phyloP scores from a whole-genome alignment of 2,329 filamentous ascomycete genomes.

The Fusarium paranaense region DNA sequence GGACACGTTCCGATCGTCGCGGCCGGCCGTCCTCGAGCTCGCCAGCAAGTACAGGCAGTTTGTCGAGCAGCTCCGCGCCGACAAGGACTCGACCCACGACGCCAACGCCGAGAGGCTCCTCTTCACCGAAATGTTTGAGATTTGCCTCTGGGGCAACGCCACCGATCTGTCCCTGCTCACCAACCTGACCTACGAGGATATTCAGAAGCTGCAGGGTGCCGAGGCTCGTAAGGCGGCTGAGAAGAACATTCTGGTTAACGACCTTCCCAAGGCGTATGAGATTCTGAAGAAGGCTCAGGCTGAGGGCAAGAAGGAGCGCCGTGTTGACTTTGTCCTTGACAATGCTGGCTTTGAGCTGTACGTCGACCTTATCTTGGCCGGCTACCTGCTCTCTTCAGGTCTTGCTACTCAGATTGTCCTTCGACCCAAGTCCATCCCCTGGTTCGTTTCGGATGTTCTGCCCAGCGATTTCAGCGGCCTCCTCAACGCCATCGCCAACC shows the following conservation, averaged over 20 bases:
- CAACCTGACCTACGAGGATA: slow-evolving; percentile 91
- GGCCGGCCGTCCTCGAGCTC: slow-evolving; percentile 85
- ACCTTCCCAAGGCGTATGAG: slow-evolving; percentile 79
- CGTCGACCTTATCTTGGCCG: slow-evolving; percentile 91
- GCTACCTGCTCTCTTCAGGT: slow-evolving; percentile 85
- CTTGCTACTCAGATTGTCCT: slow-evolving; percentile 89
- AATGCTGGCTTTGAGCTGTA: slow-evolving; percentile 98
- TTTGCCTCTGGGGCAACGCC: slow-evolving; percentile 97
- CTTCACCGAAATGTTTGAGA: slow-evolving; percentile 94
- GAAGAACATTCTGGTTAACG: slow-evolving; percentile 92
- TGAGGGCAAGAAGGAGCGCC: slow-evolving; percentile 73
- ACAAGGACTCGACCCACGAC: slow-evolving; percentile 65
- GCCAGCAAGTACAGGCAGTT: slow-evolving; percentile 83
- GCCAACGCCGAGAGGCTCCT: slow-evolving; percentile 79
- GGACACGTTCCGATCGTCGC: slow-evolving; percentile 90
- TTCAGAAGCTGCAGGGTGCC: slow-evolving; percentile 94
- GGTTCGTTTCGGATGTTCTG: slow-evolving; percentile 97
- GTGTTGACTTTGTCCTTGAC: slow-evolving; percentile 94
- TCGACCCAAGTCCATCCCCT: slow-evolving; percentile 94
- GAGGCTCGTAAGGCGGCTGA: slow-evolving; percentile 87
- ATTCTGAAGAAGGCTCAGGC: slow-evolving; percentile 73
- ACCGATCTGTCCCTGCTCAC: slow-evolving; percentile 94
- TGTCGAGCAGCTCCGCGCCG: slow-evolving; percentile 70
- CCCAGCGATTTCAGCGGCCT: slow-evolving; percentile 88
- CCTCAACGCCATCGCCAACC: slow-evolving; percentile 81